Evolutionary conservation across 1,139 yeast species (phyloP).

Genomic region (Scheffersomyces lignicola): DNA sequence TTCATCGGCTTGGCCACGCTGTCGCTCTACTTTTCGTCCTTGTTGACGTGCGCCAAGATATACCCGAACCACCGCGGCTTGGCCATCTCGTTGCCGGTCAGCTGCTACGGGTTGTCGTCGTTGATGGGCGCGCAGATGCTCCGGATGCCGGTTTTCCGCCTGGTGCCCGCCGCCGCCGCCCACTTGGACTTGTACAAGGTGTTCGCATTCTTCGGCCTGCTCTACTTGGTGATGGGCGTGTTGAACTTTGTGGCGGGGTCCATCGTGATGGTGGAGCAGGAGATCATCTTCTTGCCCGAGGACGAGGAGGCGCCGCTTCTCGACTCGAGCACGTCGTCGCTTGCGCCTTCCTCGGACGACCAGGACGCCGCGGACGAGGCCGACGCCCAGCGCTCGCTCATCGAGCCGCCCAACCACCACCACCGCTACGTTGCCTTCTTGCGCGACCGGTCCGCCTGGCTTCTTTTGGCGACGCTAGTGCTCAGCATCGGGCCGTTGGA

Average conservation of each 20-base stretch:
- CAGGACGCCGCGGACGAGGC: slow-evolving; percentile 18
- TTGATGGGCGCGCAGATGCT: slow-evolving; percentile 60
- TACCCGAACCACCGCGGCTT: slow-evolving; percentile 74
- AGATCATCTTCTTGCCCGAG: slow-evolving; percentile 39
- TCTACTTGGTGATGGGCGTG: slow-evolving; percentile 57
- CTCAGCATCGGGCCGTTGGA: slow-evolving; percentile 84
- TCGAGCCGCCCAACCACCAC: slow-evolving; percentile 49
- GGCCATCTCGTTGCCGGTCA: slow-evolving; percentile 85
- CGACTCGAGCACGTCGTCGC: slow-evolving; percentile 6
- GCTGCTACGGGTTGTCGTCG: slow-evolving; percentile 82
- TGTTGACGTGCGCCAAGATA: slow-evolving; percentile 81
- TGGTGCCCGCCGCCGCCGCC: slow-evolving; percentile 14
- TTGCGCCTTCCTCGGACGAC: neutral
- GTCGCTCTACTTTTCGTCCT: slow-evolving; percentile 71
- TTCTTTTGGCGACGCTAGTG: slow-evolving; percentile 61
- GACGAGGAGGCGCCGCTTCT: slow-evolving; percentile 22
- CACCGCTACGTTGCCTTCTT: slow-evolving; percentile 53
- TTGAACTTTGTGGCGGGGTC: slow-evolving; percentile 64
- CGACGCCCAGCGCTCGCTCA: slow-evolving; percentile 29
- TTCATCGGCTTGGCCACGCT: slow-evolving; percentile 81
- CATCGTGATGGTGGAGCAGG: slow-evolving; percentile 62
- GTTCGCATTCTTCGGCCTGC: slow-evolving; percentile 56
- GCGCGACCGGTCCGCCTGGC: slow-evolving; percentile 63
- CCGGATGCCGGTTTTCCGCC: slow-evolving; percentile 38
- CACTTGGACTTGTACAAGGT: slow-evolving; percentile 51